Conservation (phyloP, 208 protist genomes). For the Leishmania arabica region DNA sequence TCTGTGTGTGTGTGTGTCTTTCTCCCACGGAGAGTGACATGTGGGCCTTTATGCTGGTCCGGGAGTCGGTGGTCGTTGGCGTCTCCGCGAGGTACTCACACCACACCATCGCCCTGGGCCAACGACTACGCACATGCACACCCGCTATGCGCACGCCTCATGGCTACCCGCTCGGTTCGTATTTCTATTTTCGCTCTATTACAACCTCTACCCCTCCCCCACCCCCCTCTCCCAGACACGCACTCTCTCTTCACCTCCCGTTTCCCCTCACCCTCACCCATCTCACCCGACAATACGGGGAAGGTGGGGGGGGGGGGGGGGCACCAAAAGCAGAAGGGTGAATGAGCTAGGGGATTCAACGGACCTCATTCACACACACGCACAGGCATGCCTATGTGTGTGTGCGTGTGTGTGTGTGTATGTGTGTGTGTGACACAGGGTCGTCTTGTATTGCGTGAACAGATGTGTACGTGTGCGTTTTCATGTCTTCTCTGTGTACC, state of each 20-base stretch:
- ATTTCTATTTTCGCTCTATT: constrained; percentile 1
- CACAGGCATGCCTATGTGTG: background rate
- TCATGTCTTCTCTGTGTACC: background rate
- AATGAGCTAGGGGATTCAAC: background rate
- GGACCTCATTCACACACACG: background rate
- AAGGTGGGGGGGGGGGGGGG: background rate
- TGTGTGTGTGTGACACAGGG: background rate
- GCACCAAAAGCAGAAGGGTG: background rate
- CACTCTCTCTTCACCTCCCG: background rate
- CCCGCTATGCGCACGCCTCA: background rate
- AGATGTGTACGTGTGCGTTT: background rate
- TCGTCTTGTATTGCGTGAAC: background rate
- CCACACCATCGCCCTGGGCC: background rate
- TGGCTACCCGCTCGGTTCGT: background rate
- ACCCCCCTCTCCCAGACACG: too few relatives aligned
- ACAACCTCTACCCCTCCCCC: background rate
- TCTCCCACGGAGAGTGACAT: background rate
- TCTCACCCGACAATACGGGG: background rate
- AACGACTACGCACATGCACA: background rate
- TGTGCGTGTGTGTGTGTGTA: background rate
- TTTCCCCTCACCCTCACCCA: background rate
- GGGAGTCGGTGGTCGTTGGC: background rate
- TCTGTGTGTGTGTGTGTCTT: background rate
- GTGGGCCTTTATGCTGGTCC: background rate
- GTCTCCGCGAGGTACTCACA: background rate